Conservation (phyloP, 2,329 filamentous ascomycete genomes). For the Colletotrichum filicis region DNA sequence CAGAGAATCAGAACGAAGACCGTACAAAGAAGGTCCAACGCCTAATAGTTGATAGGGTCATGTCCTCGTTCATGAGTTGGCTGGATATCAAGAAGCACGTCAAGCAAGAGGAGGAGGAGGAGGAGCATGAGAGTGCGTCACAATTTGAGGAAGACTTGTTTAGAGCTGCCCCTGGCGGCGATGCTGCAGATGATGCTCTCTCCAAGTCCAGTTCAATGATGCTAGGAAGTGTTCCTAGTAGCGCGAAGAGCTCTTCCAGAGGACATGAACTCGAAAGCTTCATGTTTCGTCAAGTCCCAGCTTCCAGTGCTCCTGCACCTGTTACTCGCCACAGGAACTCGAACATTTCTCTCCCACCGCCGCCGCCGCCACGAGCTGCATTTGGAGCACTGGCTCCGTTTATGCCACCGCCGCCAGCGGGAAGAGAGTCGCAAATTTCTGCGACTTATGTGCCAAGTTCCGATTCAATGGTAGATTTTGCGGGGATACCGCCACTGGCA, state of each 20-base stretch:
- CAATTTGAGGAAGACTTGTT: background rate
- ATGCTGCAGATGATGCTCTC: background rate
- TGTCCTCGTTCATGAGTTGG: slow-evolving; percentile 28
- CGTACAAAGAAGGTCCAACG: background rate
- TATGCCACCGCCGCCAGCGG: too few species aligned
- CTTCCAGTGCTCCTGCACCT: too few species aligned
- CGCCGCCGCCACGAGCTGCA: too few species aligned
- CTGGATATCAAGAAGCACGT: slow-evolving; percentile 17
- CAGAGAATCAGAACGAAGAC: background rate
- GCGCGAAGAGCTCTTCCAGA: background rate
- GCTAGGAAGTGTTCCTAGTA: background rate
- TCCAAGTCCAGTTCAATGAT: rapidly evolving
- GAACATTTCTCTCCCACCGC: background rate
- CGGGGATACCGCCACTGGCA: too few species aligned
- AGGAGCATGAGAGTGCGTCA: background rate
- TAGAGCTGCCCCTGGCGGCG: background rate
- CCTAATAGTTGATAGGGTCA: slow-evolving; percentile 24
- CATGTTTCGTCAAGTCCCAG: background rate
- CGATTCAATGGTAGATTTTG: background rate
- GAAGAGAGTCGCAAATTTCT: background rate
- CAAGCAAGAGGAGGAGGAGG: background rate
- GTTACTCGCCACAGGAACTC: background rate
- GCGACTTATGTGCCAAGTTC: background rate
- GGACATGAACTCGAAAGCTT: background rate
- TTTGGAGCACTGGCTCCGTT: too few species aligned